Base-by-base conservation (phyloP, 2,329 filamentous ascomycete genomes). In the Ophiognomonia clavigignenti-juglandacearum region DNA sequence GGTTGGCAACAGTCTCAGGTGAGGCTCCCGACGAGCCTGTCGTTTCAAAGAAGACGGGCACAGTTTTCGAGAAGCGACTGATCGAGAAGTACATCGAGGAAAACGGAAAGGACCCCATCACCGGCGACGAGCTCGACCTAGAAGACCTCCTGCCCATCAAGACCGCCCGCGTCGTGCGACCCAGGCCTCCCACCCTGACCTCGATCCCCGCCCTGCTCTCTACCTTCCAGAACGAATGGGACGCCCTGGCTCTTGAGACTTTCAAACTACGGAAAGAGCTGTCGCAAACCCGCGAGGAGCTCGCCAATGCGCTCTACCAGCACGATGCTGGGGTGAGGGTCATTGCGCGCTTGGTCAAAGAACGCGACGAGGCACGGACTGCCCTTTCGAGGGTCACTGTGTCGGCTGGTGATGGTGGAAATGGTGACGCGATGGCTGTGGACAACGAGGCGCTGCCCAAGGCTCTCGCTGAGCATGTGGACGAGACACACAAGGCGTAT, bases 171-270 rank as follows among this genome's bases (percentile, higher is more conserved):
- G 79, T 89, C 57, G 88, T 96, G 53, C 86, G 87, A 58, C 92
- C 93, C 42, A 82, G 93, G 61, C 91, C 93, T 49, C 92, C 93
- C 26, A 91, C 89, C 27, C 82, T 97, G 59, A 97, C 93, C 45
- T 98, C 93, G 31, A 96, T 98, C 62, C 93, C 93, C 19, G 90
- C 93, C 16, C 80, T 98, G 47, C 85, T 98, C 47, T 86, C 88
- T 41, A 86, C 91, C 32, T 97, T 98, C 66, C 93, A 98, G 66
- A 95, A 95, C 66, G 93, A 98, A 75, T 98, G 93, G 93, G 93
- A 98, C 64, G 85, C 91, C 8, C 72, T 96, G 37, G 88, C 92
- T 11, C 74, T 97, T 29, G 93, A 98, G 70, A 88, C 89, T 42
- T 96, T 90, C 66, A 93, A 88, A 56, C 72, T 97, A 51, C 86